A percentile compares a stretch with the other conserved stretches of the same genome.
phyloP scores from a whole-genome alignment of 2,329 filamentous ascomycete genomes.

The Fonsecaea monophora region DNA sequence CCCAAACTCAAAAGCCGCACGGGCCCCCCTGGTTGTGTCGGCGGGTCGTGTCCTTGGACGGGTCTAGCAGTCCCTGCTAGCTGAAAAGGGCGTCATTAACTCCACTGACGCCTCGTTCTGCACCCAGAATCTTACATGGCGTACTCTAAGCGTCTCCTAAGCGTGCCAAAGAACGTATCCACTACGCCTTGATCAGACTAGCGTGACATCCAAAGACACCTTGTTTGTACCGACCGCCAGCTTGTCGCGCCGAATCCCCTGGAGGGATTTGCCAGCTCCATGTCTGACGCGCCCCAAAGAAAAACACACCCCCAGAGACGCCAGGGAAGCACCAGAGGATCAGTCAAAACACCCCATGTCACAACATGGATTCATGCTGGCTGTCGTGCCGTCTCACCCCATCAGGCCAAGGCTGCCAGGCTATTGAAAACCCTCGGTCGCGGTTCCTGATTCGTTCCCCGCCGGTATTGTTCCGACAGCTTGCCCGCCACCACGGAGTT shows the following conservation, averaged over 20 bases:
- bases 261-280: slow-evolving; percentile 9
- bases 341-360: slow-evolving; percentile 38
- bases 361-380: slow-evolving; percentile 36
- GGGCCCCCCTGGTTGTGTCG: slow-evolving; percentile 5
- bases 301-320: slow-evolving; percentile 13
- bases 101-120: background rate
- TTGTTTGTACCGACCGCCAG: slow-evolving; percentile 23
- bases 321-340: slow-evolving; percentile 20
- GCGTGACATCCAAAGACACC: slow-evolving; percentile 2
- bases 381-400: slow-evolving; percentile 27
- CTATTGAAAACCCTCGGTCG: slow-evolving; percentile 20
- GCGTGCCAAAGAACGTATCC: background rate
- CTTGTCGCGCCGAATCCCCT: slow-evolving; percentile 7
- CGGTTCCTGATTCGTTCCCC: slow-evolving; percentile 7
- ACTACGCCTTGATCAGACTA: background rate
- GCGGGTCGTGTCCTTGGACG: slow-evolving; percentile 11
- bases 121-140: slow-evolving; percentile 5
- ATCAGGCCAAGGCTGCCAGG: slow-evolving; percentile 21
- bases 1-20: slow-evolving; percentile 25
- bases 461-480: slow-evolving; percentile 16
- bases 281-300: slow-evolving; percentile 33
- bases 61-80: slow-evolving; percentile 11
- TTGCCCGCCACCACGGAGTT: slow-evolving; percentile 14
- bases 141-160: background rate
- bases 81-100: slow-evolving; percentile 5